A percentile compares a stretch with the other conserved stretches of the same genome.
phyloP scores from a whole-genome alignment of 2,329 filamentous ascomycete species.

The Dactylonectria estremocensis region DNA sequence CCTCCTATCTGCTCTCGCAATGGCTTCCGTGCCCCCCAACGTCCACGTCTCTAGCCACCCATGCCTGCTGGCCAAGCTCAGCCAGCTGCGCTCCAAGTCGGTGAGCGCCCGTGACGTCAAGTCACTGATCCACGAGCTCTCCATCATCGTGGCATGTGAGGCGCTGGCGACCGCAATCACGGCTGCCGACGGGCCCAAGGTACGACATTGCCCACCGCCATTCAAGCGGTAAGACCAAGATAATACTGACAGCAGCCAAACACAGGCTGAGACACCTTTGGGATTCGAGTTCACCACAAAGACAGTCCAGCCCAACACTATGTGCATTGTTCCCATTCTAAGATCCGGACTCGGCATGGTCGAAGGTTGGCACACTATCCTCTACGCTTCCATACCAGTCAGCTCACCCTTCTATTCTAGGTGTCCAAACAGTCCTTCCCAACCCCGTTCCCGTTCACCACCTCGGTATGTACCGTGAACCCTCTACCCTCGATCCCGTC shows the following conservation, averaged over 20 bases:
- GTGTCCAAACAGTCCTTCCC: conserved; percentile 87
- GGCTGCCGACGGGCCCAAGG: conserved; percentile 72
- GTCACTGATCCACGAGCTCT: conserved; percentile 87
- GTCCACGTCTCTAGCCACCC: conserved; percentile 89
- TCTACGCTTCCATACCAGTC: not conserved
- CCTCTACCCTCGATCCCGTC: conserved; percentile 87
- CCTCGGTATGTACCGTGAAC: conserved; percentile 94
- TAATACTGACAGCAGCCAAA: conserved; percentile 9
- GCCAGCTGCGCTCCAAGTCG: conserved; percentile 83
- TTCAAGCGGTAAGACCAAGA: not conserved
- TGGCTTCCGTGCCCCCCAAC: conserved; percentile 67
- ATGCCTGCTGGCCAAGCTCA: conserved; percentile 89
- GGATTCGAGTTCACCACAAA: conserved; percentile 81
- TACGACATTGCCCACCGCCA: conserved; percentile 56
- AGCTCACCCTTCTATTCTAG: conserved; percentile 57
- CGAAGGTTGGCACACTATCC: conserved; percentile 69
- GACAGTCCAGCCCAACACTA: conserved; percentile 73
- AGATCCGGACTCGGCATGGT: conserved; percentile 93
- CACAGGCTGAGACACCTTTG: conserved; percentile 82
- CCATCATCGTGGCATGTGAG: conserved; percentile 86
- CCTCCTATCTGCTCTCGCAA: conserved; percentile 36
- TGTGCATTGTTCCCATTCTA: conserved; percentile 93
- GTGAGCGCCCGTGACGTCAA: conserved; percentile 84
- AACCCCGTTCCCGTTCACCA: conserved; percentile 88
- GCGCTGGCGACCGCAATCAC: conserved; percentile 78